Evolutionary conservation across 2,329 filamentous ascomycete species (phyloP).

Genomic region (Neonectria hederae): DNA sequence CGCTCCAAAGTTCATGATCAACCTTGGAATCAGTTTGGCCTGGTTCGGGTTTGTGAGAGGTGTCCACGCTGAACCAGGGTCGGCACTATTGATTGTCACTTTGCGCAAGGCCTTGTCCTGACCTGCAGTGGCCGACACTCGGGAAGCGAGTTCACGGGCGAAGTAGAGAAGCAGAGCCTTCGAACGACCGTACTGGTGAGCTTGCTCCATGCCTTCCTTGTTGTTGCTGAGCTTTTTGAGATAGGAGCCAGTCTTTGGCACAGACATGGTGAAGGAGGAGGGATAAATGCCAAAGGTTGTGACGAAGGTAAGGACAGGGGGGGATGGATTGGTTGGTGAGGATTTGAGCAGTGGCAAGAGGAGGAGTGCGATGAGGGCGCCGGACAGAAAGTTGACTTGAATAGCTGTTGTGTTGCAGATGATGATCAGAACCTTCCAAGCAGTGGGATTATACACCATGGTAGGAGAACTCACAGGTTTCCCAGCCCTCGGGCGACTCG

Average conservation of each 20-base stretch:
- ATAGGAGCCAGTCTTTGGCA: conserved; percentile 47
- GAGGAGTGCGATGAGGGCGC: conserved; percentile 46
- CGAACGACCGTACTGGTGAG: conserved; percentile 51
- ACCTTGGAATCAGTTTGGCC: conserved; percentile 47
- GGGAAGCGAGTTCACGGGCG: conserved; percentile 47
- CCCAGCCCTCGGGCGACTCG: conserved; percentile 51
- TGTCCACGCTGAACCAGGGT: conserved; percentile 51
- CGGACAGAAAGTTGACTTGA: conserved; percentile 51
- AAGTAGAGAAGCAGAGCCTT: conserved; percentile 51
- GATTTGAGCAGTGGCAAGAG: conserved; percentile 47
- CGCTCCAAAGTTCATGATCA: conserved; percentile 51
- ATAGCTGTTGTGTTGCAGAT: conserved; percentile 38
- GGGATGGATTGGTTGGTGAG: conserved; percentile 44
- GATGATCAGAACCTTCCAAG: conserved; percentile 2
- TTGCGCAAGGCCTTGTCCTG: conserved; percentile 33
- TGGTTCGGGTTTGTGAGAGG: conserved; percentile 50
- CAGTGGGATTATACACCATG: no score
- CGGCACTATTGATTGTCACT: conserved; percentile 51
- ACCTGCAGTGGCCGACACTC: conserved; percentile 35
- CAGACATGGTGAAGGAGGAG: conserved; percentile 48
- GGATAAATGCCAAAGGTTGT: conserved; percentile 51
- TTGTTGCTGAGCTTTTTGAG: conserved; percentile 49
- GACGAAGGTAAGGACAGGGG: conserved; percentile 51
- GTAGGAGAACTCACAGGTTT: conserved; percentile 44
- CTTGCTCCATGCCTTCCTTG: conserved; percentile 49